Base-by-base conservation (phyloP, 768 basidiomycete species). In the Mycena leptocephala region DNA sequence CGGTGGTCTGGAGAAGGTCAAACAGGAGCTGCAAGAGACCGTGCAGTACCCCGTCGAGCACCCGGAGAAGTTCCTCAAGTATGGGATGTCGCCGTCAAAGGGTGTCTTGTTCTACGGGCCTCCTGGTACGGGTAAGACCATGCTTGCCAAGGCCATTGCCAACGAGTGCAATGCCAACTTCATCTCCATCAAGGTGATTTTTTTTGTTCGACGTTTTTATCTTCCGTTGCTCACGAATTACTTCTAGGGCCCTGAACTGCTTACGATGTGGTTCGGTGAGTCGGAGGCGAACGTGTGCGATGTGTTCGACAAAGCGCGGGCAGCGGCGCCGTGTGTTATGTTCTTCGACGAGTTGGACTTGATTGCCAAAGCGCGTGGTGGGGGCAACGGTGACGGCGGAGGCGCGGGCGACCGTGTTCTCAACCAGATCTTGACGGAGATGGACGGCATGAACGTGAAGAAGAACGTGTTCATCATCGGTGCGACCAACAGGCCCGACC, bases 201-300 rank as follows among this genome's bases (percentile, higher is more conserved):
- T 18, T 55, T 30, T 63, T 22, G 3, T 32, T 55, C 73, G 67
- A 37, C 43, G 5, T 30, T 3, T 33, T 26, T 35, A 6, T 4
- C 65, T 9, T 55, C 20, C 28, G 51, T 39, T 51, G 28, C 78
- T 82, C 32, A 83, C 80, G 11, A 2, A 6, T 37, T 62, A 53
- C 22, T 66, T 74, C 18, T 79, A 95, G 93, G 98, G 98, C 78
- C 98, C 98, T 76, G 98, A 99, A 87, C 90, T 99, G 53, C 93
- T 99, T 53, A 99, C 97, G 8, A 99, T 99, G 98, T 99, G 98
- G 97, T 99, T 99, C 87, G 98, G 98, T 93, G 98, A 99, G 91
- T 99, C 98, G 8, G 98, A 99, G 88, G 98, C 98, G 78, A 99
- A 99, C 82, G 98, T 99, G 76, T 96, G 98, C 80, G 98, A 99